phyloP scores from a whole-genome alignment of 805 yeast genomes.

The Candida yuanshanica region DNA sequence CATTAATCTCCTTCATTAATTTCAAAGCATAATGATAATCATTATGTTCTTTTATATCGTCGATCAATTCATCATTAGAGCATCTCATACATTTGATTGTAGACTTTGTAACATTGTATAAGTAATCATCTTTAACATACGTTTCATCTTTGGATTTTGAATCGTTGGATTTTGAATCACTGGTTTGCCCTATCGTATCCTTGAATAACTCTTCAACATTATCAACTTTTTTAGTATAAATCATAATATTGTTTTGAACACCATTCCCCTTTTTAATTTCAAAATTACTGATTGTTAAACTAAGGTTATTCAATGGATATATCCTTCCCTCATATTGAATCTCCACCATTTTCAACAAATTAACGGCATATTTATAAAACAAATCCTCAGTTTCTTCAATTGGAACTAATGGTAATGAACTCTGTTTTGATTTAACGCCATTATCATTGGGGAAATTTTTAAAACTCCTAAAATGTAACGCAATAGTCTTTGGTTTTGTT shows the following conservation, averaged over 20 bases:
- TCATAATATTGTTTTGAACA: conserved; percentile 13
- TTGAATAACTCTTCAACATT: not conserved
- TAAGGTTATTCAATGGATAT: conserved; percentile 47
- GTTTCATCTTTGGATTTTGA: conserved; percentile 7
- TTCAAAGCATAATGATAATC: conserved; percentile 51
- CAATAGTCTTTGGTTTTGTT: conserved; percentile 43
- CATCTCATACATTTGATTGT: conserved; percentile 5
- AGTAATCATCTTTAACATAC: not conserved
- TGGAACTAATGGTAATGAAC: conserved; percentile 15
- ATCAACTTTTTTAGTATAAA: conserved; percentile 6
- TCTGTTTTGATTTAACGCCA: conserved; percentile 33
- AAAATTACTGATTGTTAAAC: conserved; percentile 50
- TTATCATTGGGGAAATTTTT: conserved; percentile 12
- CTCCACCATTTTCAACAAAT: conserved; percentile 37
- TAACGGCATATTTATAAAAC: conserved; percentile 29
- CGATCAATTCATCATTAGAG: conserved; percentile 8
- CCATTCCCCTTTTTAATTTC: conserved; percentile 24
- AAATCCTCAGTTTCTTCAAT: conserved; percentile 19
- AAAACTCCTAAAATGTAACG: conserved; percentile 31
- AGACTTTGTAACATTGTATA: not conserved
- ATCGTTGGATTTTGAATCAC: not conserved
- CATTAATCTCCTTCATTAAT: conserved; percentile 30
- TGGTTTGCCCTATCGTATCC: not conserved
- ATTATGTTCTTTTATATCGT: conserved; percentile 37
- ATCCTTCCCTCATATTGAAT: conserved; percentile 22